Percentiles rank a stretch among this genome's conserved stretches.
Evolutionary conservation across 305 asterid genomes (phyloP).

Genomic region (Fraxinus sp.): DNA sequence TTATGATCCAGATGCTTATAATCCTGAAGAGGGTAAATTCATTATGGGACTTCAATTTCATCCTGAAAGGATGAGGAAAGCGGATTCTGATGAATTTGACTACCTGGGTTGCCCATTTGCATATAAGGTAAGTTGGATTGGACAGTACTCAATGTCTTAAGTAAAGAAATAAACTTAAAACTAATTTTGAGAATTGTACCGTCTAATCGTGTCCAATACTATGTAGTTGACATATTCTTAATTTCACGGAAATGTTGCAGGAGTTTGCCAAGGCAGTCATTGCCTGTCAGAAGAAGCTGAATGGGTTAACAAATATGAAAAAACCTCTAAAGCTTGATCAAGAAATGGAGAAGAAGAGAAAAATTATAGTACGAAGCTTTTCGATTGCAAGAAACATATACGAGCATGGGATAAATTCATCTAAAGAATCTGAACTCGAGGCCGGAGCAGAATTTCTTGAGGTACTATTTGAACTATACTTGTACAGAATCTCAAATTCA

Average conservation of each 20-base stretch:
- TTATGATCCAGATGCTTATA: slow-evolving; percentile 81
- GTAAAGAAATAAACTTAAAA: background rate
- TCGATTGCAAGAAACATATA: slow-evolving; percentile 43
- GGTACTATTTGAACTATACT: slow-evolving; percentile 34
- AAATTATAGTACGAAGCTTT: slow-evolving; percentile 37
- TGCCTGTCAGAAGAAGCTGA: slow-evolving; percentile 63
- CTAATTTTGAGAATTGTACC: background rate
- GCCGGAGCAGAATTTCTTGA: slow-evolving; percentile 84
- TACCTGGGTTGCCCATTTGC: slow-evolving; percentile 85
- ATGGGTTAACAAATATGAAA: slow-evolving; percentile 33
- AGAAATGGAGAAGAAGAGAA: slow-evolving; percentile 65
- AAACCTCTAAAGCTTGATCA: slow-evolving; percentile 40
- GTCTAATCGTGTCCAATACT: background rate
- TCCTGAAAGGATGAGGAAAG: slow-evolving; percentile 76
- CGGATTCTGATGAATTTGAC: slow-evolving; percentile 68
- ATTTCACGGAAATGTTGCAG: slow-evolving; percentile 28
- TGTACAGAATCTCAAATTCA: background rate
- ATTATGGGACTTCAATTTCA: slow-evolving; percentile 92
- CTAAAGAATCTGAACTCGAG: slow-evolving; percentile 54
- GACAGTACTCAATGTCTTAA: background rate
- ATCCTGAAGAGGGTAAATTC: slow-evolving; percentile 83
- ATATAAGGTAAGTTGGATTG: slow-evolving; percentile 44
- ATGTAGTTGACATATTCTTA: background rate
- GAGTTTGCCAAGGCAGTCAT: slow-evolving; percentile 82
- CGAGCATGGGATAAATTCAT: slow-evolving; percentile 24